Evolutionary conservation across 2,329 filamentous ascomycete genomes (phyloP), one percentile per base, ranked within the genome.

Genomic region (Rugonectria rugulosa): DNA sequence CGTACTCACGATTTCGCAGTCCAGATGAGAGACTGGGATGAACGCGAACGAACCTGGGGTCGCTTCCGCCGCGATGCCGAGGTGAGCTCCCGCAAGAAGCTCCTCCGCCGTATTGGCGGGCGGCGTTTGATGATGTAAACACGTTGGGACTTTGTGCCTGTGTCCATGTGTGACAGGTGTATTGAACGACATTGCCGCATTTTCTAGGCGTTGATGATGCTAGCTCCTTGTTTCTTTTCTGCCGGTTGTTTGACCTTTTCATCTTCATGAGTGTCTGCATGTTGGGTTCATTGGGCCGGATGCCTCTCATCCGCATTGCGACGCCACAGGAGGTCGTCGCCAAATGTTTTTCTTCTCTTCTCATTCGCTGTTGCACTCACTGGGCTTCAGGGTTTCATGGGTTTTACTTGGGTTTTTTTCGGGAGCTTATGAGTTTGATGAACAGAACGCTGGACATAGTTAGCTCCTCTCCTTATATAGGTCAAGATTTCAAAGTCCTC

Each of bases 21-120:
- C 20, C 80, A 83, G 57, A 81, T 82, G 74, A 78, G 72, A 56
- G 76, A 78, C 56, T 75, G 73, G 61, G 81, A 84, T 27, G 77
- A 80, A 48, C 79, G 81, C n/a, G 77, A 82, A 59, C 75, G 74
- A 56, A 78, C 72, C 69, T 82, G 75, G 79, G 74, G 70, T 44
- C 70, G 71, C 42, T 74, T 77, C 61, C 75, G 79, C 31, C 70
- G 72, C 8, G 74, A 76, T 21, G 57, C 73, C 14, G 75, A 78
- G 17, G 65, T 55, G 23, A 61, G 62, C 21, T 63, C 66, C 27
- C 72, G 75, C 27, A 73, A 73, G 61, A 77, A 73, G 62, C 68
- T 78, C 42, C 67, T 74, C 20, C 74, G 74, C 19, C 76, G 77
- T 17, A 75, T 80, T 19, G 74, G 76, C 10, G 69, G 68, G 29